Conservation (phyloP, 805 yeast species). For the Aciculoconidium aculeatum region DNA sequence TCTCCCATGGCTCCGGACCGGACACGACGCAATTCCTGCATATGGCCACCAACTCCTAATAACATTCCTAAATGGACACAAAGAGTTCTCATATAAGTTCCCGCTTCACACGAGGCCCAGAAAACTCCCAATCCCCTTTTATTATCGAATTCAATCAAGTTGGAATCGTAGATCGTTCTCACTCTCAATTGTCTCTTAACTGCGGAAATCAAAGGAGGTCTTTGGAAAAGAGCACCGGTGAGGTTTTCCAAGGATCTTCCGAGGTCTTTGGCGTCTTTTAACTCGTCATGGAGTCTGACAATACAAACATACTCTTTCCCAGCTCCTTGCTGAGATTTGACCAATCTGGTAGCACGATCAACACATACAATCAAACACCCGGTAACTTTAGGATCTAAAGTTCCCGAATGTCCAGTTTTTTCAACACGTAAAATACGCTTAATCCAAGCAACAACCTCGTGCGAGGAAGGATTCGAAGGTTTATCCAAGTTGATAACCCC, state of each 20-base stretch:
- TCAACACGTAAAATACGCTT: constrained; percentile 92
- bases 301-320: constrained; percentile 99
- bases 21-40: constrained; percentile 99
- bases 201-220: constrained; percentile 98
- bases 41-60: constrained; percentile 98
- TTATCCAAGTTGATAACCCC: constrained; percentile 98
- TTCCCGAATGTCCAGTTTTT: constrained; percentile 99
- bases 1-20: constrained; percentile 95
- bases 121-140: constrained; percentile 96
- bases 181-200: constrained; percentile 98
- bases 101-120: constrained; percentile 99
- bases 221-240: constrained; percentile 98
- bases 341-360: constrained; percentile 96
- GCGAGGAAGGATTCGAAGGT: constrained; percentile 97
- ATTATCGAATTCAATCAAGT: constrained; percentile 92
- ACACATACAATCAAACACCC: constrained; percentile 98
- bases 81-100: constrained; percentile 98
- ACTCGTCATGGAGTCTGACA: constrained; percentile 89
- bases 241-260: constrained; percentile 85
- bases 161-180: constrained; percentile 94
- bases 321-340: constrained; percentile 98
- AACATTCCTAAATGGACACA: constrained; percentile 99
- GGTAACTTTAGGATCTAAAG: constrained; percentile 97
- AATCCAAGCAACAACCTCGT: constrained; percentile 99
- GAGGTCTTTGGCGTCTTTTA: constrained; percentile 85